Evolutionary conservation across 148 eudicot species (phyloP), one percentile per base, ranked within the genome.

Genomic region (Vaccinium corymbosum): DNA sequence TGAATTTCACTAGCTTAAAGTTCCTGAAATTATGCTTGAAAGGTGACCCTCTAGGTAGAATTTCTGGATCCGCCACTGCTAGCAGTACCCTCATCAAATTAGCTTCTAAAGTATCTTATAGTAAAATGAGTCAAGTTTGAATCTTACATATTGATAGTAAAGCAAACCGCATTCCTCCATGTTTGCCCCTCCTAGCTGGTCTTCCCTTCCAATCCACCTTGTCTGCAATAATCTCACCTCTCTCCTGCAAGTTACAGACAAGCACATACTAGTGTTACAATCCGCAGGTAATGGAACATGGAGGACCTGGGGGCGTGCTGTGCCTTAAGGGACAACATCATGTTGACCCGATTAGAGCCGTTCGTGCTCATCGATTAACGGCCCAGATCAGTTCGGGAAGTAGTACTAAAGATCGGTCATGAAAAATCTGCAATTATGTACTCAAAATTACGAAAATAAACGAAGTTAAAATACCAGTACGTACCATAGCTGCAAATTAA

Each of bases 171-270:
- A 68, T 49, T 70, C 93, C 93, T 75, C 93, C 93, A 85, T 91
- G 93, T 78, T 85, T 86, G 17, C 72, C 84, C 86, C 80, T 91
- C 68, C 53, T 82, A 0, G 90, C 93, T 57, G 91, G 76, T 76
- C 83, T 84, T 71, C 91, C 91, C 87, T 71, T 91, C 93, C 93
- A 91, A 70, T 91, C 87, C 66, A 89, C 91, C 88, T 89, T 89
- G 50, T 90, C 93, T 13, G 81, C 91, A 78, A 91, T 76, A 55
- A 89, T 68, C 84, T 84, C 82, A 56, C 19, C 79, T 10, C 61
- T 83, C 6, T 89, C 90, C 89, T 89, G 86, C 85, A 46, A 57
- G 55, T 27, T 22, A n/a, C 17, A 5, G n/a, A 17, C 64, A 57
- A 57, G 9, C 64, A 57, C 64, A 19, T 19, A 35, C 38, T 35